Base-by-base conservation (phyloP, 352 stramenopile genomes). In the Pythium brachiatum region DNA sequence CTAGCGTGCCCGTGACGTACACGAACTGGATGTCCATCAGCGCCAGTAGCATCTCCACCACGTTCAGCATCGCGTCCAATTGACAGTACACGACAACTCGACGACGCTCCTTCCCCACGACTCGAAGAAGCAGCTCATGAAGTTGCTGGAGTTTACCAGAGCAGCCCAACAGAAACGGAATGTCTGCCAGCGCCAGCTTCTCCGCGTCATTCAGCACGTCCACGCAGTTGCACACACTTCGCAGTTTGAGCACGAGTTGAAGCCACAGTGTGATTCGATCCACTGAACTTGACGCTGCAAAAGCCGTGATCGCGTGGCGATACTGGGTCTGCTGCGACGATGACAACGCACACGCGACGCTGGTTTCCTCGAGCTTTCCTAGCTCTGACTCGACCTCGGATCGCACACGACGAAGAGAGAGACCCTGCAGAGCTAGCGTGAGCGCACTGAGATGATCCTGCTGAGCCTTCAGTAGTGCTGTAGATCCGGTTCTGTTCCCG, bases 1-100 rank as follows among this genome's bases (percentile, higher is more conserved):
- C 36, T 7, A 64, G 43, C 11, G 77, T 75, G 0, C 83, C 86
- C 21, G 78, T 88, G 31, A 95, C 73, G 2, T 74, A 71, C 53
- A 95, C 86, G 51, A 75, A 92, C 52, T 44, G 69, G 23, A 93
- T 70, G 54, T 89, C 76, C 31, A 89, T 60, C 7, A 90, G 55
- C 54, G 70, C 77, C 57, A 94, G 69, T 20, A 85, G 78, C 41
- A 94, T 64, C 58, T 95, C 86, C 31, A 95, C 54, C 7, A 92
- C 68, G 23, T 81, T 78, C 48, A 94, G 80, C 73, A 95, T 81
- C 7, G 72, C 73, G 53, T 78, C 80, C 23, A 88, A 76, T 58
- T 95, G 86, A 44, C 78, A 87, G 57, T 95, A 95, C 23, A 95
- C 61, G 32, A 90, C 78, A 46, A 95, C 83, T 21, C 87, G 85